These are phyloP conservation scores for Globisporangium emineosum DNA, from an alignment of 352 stramenopile genomes.

Conservation along the genomic window DNA sequence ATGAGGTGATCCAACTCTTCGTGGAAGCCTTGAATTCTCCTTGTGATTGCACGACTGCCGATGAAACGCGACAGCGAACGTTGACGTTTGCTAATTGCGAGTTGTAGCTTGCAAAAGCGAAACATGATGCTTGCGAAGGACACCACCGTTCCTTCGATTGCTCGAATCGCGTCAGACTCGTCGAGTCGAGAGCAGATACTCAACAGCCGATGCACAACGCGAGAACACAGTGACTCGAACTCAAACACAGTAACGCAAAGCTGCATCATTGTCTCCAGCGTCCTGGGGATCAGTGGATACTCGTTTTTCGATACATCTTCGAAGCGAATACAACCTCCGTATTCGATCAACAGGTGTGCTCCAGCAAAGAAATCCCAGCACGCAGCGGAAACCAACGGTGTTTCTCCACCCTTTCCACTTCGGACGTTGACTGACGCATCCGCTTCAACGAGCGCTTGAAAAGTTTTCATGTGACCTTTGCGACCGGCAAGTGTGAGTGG, in stretches of 20 bases:
- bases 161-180: neutral
- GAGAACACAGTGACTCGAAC: neutral
- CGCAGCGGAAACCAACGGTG: neutral
- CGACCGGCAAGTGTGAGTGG: neutral
- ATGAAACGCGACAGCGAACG: neutral
- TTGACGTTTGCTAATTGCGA: neutral
- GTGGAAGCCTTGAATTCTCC: neutral
- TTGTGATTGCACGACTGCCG: neutral
- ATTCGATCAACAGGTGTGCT: neutral
- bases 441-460: neutral
- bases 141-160: neutral
- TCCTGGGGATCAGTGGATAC: neutral
- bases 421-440: neutral
- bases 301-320: neutral
- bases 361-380: neutral
- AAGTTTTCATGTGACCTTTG: neutral
- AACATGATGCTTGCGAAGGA: neutral
- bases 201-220: neutral
- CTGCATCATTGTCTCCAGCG: neutral
- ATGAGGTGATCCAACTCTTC: neutral
- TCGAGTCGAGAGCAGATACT: neutral
- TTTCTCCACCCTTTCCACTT: neutral
- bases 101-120: neutral
- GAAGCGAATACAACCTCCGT: neutral
- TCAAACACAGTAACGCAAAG: neutral